Base-by-base conservation (phyloP, 2,329 filamentous ascomycete genomes). In the Trichoderma endophyticum region DNA sequence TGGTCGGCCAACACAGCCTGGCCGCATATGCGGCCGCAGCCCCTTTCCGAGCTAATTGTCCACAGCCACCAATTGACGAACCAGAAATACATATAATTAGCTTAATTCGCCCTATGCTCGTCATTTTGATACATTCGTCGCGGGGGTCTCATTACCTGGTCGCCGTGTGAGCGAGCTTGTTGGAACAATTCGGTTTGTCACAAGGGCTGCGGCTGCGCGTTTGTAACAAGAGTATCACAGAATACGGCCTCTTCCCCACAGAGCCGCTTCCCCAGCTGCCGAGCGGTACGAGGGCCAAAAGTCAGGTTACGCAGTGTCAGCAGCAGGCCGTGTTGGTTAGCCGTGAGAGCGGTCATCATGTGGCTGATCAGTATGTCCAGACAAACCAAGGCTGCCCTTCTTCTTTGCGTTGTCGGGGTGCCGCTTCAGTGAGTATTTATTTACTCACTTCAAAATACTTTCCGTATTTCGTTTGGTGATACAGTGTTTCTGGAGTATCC, bases 21-120 rank as follows among this genome's bases (percentile, higher is more conserved):
- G 76, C 77, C 77, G 63, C 69, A 77, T 77, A 74, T 79, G 75
- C 76, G 73, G 77, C 77, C 77, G 67, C 39, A 72, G 74, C 66
- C 74, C 48, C 24, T 26, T 69, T 70, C 43, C 43, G 28, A 51
- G 59, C 56, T 36, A 57, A 62, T 28, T 28, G 34, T 65, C 57
- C 71, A 72, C 67, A 71, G 71, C 71, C 71, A 70, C 71, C 36
- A 70, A 65, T 61, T 36, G 24, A 54, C n/a, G 28, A 21, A 65
- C 56, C 18, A n/a, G 59, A 71, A 60, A 65, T 43, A 26, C 24
- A 43, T 15, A 67, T 43, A 43, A 30, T 18, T 24, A 30, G 34
- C 26, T 59, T n/a, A 4, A 24, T 32, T 15, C 21, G 64, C 64
- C 64, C 24, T 30, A 67, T 59, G 54, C 18, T 24, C 54, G 12